Conservation (phyloP, 331 rosid genomes). For the Ulmus americana region DNA sequence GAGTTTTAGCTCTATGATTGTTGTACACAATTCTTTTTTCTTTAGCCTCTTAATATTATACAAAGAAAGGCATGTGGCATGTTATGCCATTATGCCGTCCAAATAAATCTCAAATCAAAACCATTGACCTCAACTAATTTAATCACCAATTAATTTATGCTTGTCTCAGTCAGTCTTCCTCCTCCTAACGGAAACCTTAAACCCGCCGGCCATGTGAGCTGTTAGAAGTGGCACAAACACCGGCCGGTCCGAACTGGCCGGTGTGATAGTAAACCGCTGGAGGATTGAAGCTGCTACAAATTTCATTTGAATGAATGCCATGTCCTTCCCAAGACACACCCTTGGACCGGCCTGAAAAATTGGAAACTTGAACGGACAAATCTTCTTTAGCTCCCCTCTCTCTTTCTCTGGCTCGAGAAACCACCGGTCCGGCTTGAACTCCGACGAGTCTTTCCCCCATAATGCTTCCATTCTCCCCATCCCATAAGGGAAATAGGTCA, state of each 20-base stretch:
- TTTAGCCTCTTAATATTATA: background rate
- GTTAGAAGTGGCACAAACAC: constrained; percentile 74
- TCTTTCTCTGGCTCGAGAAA: constrained; percentile 34
- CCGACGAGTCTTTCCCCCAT: constrained; percentile 74
- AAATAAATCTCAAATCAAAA: constrained; percentile 2
- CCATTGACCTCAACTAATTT: constrained; percentile 17
- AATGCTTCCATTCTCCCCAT: constrained; percentile 86
- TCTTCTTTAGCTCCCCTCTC: constrained; percentile 31
- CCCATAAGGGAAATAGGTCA: constrained; percentile 84
- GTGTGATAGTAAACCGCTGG: constrained; percentile 38
- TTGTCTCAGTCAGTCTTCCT: constrained; percentile 27
- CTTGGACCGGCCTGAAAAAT: constrained; percentile 91
- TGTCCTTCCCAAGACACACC: constrained; percentile 80
- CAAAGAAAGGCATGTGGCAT: constrained; percentile 21
- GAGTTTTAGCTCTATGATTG: constrained; percentile 7
- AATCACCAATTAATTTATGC: background rate
- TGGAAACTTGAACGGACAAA: constrained; percentile 60
- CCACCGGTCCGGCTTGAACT: constrained; percentile 82
- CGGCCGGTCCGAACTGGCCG: constrained; percentile 38
- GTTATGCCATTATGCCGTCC: constrained; percentile 25
- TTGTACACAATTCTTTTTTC: constrained; percentile 12
- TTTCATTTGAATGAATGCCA: constrained; percentile 84
- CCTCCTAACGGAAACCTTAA: constrained; percentile 45
- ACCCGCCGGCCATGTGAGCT: constrained; percentile 91
- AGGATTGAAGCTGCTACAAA: constrained; percentile 65